Conservation (phyloP, 2,329 filamentous ascomycete genomes). For the Raffaelea arxii region DNA sequence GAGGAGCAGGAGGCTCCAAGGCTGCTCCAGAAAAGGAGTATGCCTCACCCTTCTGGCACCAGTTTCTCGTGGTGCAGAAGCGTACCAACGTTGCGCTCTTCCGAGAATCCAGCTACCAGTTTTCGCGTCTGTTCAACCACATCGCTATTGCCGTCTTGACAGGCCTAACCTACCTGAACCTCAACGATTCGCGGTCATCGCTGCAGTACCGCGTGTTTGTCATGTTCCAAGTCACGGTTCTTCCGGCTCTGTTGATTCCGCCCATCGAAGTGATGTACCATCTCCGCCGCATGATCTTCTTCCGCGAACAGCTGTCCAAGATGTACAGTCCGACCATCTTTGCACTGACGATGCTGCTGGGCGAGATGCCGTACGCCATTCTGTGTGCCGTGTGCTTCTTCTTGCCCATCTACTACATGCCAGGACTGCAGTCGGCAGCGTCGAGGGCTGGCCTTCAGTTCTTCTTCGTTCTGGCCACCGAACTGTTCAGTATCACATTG, state of each 20-base stretch:
- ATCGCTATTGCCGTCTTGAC: constrained; percentile 68
- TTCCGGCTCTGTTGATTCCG: constrained; percentile 72
- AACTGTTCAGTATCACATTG: constrained; percentile 74
- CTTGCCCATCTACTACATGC: constrained; percentile 76
- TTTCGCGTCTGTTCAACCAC: constrained; percentile 80
- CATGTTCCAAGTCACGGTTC: constrained; percentile 80
- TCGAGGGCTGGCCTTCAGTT: constrained; percentile 76
- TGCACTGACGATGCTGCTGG: constrained; percentile 64
- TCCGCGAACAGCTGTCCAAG: constrained; percentile 76
- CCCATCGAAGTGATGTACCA: constrained; percentile 82
- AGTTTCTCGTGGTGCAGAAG: constrained; percentile 64
- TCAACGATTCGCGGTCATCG: constrained; percentile 64
- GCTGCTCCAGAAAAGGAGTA: constrained; percentile 57
- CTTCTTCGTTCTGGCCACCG: constrained; percentile 73
- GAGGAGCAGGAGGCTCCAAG: constrained; percentile 16
- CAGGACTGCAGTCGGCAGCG: constrained; percentile 55
- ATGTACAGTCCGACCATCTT: constrained; percentile 80
- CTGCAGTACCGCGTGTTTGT: constrained; percentile 83
- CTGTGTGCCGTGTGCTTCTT: constrained; percentile 75
- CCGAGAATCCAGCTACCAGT: constrained; percentile 81
- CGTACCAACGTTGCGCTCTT: constrained; percentile 74
- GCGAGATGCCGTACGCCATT: constrained; percentile 76
- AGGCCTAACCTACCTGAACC: constrained; percentile 68
- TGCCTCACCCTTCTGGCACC: constrained; percentile 69
- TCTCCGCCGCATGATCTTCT: constrained; percentile 69